Percentiles rank a stretch among this genome's conserved stretches.
These are phyloP conservation scores for Starmerella kuoi DNA, from an alignment of 805 yeast genomes.

Conservation along the genomic window DNA sequence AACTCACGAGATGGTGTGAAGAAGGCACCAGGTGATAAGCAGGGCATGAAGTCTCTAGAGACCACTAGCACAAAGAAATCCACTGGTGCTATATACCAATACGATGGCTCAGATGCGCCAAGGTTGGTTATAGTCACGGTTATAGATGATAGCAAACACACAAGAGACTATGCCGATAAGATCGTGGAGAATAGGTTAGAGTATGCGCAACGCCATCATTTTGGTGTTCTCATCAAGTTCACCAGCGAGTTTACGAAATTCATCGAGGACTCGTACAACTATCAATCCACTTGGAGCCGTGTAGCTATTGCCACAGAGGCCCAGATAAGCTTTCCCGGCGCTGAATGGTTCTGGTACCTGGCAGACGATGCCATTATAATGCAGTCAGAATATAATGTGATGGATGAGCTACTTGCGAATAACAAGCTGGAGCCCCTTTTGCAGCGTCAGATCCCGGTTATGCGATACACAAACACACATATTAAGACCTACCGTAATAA, in stretches of 20 bases:
- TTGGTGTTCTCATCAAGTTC: constrained; percentile 79
- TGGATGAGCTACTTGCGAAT: constrained; percentile 46
- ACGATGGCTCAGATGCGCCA: constrained; percentile 22
- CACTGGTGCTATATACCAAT: constrained; percentile 17
- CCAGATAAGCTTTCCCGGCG: constrained; percentile 81
- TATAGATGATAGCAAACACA: constrained; percentile 62
- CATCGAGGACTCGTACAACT: constrained; percentile 20
- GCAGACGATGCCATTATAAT: constrained; percentile 63
- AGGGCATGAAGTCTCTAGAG: constrained; percentile 12
- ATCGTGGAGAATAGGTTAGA: constrained; percentile 80
- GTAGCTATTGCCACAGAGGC: constrained; percentile 65
- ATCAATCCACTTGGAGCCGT: constrained; percentile 46
- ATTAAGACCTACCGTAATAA: constrained; percentile 49
- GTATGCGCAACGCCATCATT: constrained; percentile 69
- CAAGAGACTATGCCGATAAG: constrained; percentile 46
- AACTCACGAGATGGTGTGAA: constrained; percentile 22
- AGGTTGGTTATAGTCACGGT: constrained; percentile 62
- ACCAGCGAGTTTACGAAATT: constrained; percentile 51
- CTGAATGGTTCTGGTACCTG: constrained; percentile 83
- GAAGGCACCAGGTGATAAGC: constrained; percentile 29
- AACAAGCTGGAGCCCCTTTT: constrained; percentile 51
- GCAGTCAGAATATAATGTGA: constrained; percentile 52
- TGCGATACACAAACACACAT: constrained; percentile 30
- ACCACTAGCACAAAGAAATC: constrained; percentile 3
- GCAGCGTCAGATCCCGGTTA: constrained; percentile 58